Evolutionary conservation across 768 basidiomycete species (phyloP).

Genomic region (Mrakia gelida): DNA sequence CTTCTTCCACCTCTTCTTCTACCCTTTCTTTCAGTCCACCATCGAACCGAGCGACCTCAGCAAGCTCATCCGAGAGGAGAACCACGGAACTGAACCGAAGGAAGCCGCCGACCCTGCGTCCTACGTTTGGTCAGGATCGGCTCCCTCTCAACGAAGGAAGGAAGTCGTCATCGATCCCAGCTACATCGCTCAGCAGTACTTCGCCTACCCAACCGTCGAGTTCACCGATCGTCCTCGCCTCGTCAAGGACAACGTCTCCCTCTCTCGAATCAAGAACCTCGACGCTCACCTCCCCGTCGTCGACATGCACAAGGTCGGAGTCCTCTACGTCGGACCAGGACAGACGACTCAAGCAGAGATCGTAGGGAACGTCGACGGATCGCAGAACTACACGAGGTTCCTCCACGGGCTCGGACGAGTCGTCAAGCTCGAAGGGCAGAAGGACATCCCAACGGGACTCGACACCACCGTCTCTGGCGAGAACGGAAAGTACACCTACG

Average conservation of each 20-base stretch:
- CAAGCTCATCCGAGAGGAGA: neutral
- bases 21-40: neutral
- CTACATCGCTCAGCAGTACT: constrained; percentile 79
- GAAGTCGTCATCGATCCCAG: constrained; percentile 78
- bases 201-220: constrained; percentile 57
- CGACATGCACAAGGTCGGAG: constrained; percentile 93
- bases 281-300: constrained; percentile 88
- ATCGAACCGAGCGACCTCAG: constrained; percentile 8
- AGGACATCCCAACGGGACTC: constrained; percentile 88
- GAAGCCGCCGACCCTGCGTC: constrained; percentile 63
- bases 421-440: constrained; percentile 80
- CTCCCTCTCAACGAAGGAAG: constrained; percentile 84
- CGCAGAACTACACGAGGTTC: constrained; percentile 90
- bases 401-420: constrained; percentile 82
- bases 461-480: constrained; percentile 69
- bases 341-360: constrained; percentile 82
- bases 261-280: constrained; percentile 59
- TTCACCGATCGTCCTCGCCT: constrained; percentile 49
- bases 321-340: constrained; percentile 91
- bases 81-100: neutral
- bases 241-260: constrained; percentile 53
- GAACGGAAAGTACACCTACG: constrained; percentile 95
- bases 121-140: constrained; percentile 80
- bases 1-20: neutral
- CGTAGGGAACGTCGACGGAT: constrained; percentile 82